These are phyloP conservation scores for Solanum sejunctum DNA, from an alignment of 257 asterid genomes.

Conservation along the genomic window DNA sequence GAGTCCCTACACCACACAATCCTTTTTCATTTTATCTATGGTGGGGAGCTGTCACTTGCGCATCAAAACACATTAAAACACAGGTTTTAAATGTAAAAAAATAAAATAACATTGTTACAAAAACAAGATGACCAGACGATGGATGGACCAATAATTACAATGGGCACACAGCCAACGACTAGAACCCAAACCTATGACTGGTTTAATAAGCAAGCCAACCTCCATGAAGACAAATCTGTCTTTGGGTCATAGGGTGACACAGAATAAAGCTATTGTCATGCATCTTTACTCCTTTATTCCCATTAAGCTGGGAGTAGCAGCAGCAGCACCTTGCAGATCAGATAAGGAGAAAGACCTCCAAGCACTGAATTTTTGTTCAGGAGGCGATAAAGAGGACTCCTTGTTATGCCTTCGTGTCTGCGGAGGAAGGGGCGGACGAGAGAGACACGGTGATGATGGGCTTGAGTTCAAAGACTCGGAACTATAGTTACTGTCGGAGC, in stretches of 20 bases:
- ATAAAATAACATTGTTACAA: background rate
- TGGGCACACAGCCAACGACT: background rate
- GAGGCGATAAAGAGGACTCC: slow-evolving; percentile 31
- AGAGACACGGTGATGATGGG: slow-evolving; percentile 31
- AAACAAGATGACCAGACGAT: background rate
- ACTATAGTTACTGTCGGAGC: slow-evolving; percentile 29
- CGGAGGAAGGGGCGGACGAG: slow-evolving; percentile 77
- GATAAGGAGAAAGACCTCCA: slow-evolving; percentile 66
- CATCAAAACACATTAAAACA: background rate
- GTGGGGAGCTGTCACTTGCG: background rate
- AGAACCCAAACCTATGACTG: background rate
- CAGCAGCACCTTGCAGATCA: slow-evolving; percentile 65
- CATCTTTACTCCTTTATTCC: slow-evolving; percentile 23
- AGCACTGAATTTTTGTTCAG: slow-evolving; percentile 34
- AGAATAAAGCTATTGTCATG: slow-evolving; percentile 5
- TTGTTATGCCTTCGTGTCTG: slow-evolving; percentile 23
- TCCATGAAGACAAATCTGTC: slow-evolving; percentile 40
- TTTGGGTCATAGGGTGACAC: slow-evolving; percentile 42
- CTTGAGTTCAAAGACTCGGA: slow-evolving; percentile 43
- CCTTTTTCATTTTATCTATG: background rate
- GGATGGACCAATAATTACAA: background rate
- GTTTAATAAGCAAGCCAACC: slow-evolving; percentile 17
- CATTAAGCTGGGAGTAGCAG: slow-evolving; percentile 13
- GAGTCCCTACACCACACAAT: background rate
- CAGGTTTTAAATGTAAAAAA: background rate